phyloP scores from a whole-genome alignment of 371 early-diverging fungal species.

The Rozella allomycis region DNA sequence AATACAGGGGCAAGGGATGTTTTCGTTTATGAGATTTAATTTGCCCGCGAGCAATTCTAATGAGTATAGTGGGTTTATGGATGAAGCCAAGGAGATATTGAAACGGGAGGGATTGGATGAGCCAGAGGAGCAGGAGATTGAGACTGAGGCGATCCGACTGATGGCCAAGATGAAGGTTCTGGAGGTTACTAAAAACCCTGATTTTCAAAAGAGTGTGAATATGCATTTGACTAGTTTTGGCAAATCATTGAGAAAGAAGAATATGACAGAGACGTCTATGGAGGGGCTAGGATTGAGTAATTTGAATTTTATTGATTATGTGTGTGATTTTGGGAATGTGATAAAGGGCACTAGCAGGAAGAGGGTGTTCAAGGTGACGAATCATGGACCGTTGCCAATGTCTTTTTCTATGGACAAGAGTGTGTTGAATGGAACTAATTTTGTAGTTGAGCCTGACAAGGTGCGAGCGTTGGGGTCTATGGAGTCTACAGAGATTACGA shows the following conservation, averaged over 20 bases:
- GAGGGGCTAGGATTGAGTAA: conserved; percentile 7
- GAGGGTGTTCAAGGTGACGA: conserved; percentile 12
- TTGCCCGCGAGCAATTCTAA: background rate
- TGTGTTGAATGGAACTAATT: conserved; percentile 11
- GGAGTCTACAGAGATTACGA: conserved; percentile 14
- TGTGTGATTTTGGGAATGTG: conserved; percentile 25
- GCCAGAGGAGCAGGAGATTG: background rate
- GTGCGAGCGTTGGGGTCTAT: conserved; percentile 13
- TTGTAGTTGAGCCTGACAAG: conserved; percentile 22
- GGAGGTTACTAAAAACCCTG: conserved; percentile 6
- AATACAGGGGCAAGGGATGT: conserved; percentile 3
- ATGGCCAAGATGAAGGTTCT: conserved; percentile 8
- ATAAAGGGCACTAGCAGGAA: conserved; percentile 14
- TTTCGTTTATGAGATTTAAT: background rate
- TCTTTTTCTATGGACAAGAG: conserved; percentile 13
- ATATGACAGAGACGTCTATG: conserved; percentile 8
- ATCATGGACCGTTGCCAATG: conserved; percentile 8
- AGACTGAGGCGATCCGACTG: conserved; percentile 8
- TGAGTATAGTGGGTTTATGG: conserved; percentile 2
- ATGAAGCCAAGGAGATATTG: conserved; percentile 1
- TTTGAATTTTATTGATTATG: conserved; percentile 7
- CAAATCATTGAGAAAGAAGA: conserved; percentile 12
- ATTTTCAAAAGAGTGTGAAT: conserved; percentile 8
- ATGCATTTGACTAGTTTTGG: conserved; percentile 4
- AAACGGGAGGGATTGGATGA: conserved; percentile 2